phyloP scores from a whole-genome alignment of 2,329 filamentous ascomycete species.

The Tolypocladium capitatum region DNA sequence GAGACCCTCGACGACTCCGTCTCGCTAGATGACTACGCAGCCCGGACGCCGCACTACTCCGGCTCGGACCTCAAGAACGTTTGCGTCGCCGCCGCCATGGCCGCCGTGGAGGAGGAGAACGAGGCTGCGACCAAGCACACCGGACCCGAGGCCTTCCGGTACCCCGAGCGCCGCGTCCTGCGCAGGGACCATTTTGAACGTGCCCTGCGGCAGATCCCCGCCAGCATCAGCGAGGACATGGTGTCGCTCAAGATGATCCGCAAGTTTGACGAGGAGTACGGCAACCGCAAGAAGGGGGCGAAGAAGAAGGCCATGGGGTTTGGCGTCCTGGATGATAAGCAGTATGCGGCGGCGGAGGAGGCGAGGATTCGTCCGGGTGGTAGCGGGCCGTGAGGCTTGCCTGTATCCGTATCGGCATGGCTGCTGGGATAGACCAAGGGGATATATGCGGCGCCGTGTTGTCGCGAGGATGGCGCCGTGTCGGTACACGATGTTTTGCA shows the following conservation, averaged over 20 bases:
- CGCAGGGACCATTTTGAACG: conserved; percentile 64
- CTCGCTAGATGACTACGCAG: conserved; percentile 48
- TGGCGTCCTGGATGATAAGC: conserved; percentile 28
- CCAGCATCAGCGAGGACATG: conserved; percentile 93
- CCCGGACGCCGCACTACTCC: conserved; percentile 62
- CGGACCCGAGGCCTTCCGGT: conserved; percentile 36
- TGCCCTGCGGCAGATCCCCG: conserved; percentile 77
- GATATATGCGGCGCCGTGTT: too few species aligned
- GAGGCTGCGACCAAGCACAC: conserved; percentile 21
- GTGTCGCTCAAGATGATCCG: conserved; percentile 69
- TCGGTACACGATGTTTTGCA: background rate
- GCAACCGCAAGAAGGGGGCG: conserved; percentile 60
- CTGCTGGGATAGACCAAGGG: background rate
- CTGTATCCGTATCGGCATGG: background rate
- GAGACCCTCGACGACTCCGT: conserved; percentile 51
- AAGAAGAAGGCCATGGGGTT: conserved; percentile 46
- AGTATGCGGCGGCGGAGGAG: conserved; percentile 25
- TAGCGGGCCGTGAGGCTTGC: background rate
- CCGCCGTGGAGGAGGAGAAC: conserved; percentile 64
- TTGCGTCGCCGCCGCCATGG: conserved; percentile 66
- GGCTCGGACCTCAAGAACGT: conserved; percentile 77
- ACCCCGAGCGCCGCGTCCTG: conserved; percentile 47
- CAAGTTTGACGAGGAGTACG: conserved; percentile 93
- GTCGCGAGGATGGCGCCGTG: too few species aligned
- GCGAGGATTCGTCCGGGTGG: conserved; percentile 25